Base-by-base conservation (phyloP, 75 land plant genomes). In the Ceratopteris richardii region DNA sequence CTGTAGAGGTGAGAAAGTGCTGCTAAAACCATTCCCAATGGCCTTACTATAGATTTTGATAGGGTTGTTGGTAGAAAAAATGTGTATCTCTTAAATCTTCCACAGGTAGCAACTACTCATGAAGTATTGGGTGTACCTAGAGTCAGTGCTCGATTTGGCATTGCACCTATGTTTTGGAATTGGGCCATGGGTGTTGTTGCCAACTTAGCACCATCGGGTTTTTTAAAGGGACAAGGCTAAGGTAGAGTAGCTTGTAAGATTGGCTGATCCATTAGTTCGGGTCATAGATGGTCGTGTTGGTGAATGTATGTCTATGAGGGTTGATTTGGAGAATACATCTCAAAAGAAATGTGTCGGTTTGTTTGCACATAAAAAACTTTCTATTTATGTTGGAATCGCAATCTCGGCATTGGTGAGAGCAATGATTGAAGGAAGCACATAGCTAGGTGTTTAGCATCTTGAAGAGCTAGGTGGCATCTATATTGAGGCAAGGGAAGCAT, bases 391-490 rank as follows among this genome's bases (percentile, higher is more conserved):
- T 1, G 9, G 37, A 33, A 50, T 41, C 61, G 66, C 90, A 23
- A 74, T 77, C n/a, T 78, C 96, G 52, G 90, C 98, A 54, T 93
- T 93, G 85, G 90, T 66, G 7, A 72, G 82, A 31, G 94, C 94
- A 6, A 64, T 93, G 33, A 82, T 93, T 46, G 85, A 93, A 65
- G 98, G 98, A 23, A 74, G 75, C 70, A 83, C 98, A 43, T 71
- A 85, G 60, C 90, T 87, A 27, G 95, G 98, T 12, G 98, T 93
- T 7, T 93, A 95, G 98, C 88, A 82, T 43, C 98, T 95, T 11
- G 98, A 93, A 69, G 87, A 93, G 92, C 78, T 78, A 30, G 85
- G 83, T 69, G 98, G 95, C 52, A 78, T 93, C 57, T 70, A 80
- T 19, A 51, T 82, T 27, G 84, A 82, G 46, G 84, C 82, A 40